Evolutionary conservation across 108 stramenopile species (phyloP).

Genomic region (Aurantiochytrium sp.): DNA sequence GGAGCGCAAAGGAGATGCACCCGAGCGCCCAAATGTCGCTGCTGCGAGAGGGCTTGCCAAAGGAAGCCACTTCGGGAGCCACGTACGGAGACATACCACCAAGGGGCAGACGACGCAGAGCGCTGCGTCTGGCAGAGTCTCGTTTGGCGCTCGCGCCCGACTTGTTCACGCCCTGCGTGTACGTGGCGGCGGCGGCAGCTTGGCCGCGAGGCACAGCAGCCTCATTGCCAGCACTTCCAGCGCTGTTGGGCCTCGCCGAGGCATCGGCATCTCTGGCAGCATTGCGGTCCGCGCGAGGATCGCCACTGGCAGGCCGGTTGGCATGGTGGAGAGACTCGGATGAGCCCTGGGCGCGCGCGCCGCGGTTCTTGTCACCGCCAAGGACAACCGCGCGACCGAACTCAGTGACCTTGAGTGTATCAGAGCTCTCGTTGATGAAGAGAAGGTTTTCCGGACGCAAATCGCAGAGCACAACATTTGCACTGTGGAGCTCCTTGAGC

Average conservation of each 20-base stretch:
- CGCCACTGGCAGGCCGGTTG: no score
- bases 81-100: neutral
- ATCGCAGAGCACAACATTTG: neutral
- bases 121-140: neutral
- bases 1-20: neutral
- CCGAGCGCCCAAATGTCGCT: neutral
- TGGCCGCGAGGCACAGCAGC: no score
- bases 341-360: neutral
- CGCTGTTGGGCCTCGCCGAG: no score
- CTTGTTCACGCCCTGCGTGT: neutral
- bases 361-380: neutral
- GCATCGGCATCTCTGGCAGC: no score
- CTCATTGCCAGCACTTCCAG: no score
- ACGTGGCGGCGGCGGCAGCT: neutral
- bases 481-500: neutral
- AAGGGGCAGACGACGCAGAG: neutral
- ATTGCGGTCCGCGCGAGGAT: no score
- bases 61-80: neutral
- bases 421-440: neutral
- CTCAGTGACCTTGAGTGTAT: neutral
- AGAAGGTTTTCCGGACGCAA: neutral
- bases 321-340: no score
- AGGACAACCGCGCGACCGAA: neutral
- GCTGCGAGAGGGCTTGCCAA: neutral
- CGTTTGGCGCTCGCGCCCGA: neutral